These are phyloP conservation scores for Zangia roseola DNA, from an alignment of 768 basidiomycete genomes.

Conservation along the genomic window DNA sequence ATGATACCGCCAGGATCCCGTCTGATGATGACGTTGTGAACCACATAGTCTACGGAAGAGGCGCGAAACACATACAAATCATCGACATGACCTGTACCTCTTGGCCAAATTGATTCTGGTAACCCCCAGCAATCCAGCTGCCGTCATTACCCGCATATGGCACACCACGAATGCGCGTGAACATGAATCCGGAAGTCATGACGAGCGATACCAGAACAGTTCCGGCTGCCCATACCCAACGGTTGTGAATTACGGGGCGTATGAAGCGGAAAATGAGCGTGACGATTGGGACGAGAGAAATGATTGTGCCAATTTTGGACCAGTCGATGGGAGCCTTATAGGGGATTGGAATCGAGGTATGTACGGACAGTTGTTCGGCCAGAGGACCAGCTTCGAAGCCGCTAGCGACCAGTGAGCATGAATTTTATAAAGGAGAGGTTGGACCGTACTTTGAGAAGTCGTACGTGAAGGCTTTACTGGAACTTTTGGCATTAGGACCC, in stretches of 20 bases:
- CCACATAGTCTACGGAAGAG: not conserved
- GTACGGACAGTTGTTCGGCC: conserved; percentile 67
- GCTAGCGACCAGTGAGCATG: conserved; percentile 40
- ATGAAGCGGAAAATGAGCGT: conserved; percentile 58
- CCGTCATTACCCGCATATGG: conserved; percentile 67
- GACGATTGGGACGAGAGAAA: conserved; percentile 45
- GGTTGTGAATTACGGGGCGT: conserved; percentile 61
- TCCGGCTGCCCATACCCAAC: conserved; percentile 77
- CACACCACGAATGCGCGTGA: conserved; percentile 82
- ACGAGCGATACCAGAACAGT: conserved; percentile 63
- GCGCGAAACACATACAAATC: conserved; percentile 64
- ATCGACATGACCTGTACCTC: conserved; percentile 86
- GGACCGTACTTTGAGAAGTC: conserved; percentile 72
- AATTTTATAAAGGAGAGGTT: not conserved
- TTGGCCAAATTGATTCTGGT: conserved; percentile 87
- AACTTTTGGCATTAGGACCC: conserved; percentile 61
- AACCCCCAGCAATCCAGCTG: conserved; percentile 85
- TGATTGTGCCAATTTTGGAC: conserved; percentile 50
- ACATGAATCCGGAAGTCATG: conserved; percentile 97
- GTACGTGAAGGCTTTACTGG: conserved; percentile 59
- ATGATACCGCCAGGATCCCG: conserved; percentile 73
- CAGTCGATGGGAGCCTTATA: conserved; percentile 80
- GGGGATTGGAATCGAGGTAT: conserved; percentile 79
- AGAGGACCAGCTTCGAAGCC: conserved; percentile 82
- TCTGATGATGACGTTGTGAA: conserved; percentile 47